These are phyloP conservation scores for Papiliotrema flavescens DNA, from an alignment of 1,284 basidiomycete species.

Conservation along the genomic window DNA sequence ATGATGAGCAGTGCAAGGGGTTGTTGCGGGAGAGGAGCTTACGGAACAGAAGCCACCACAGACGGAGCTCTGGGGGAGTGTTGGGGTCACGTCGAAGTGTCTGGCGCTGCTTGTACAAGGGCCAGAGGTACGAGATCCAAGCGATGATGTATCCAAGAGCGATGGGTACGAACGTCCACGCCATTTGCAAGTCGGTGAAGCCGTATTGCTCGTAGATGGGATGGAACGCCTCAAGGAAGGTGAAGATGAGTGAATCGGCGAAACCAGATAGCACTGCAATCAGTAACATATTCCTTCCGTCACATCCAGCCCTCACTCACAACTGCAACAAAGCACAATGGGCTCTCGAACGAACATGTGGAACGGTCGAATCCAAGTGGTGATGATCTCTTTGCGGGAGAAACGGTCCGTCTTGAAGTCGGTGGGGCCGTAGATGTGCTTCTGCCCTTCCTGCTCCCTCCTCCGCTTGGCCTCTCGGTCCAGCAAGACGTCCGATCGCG, in stretches of 20 bases:
- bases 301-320: too few relatives aligned
- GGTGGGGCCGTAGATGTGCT: slow-evolving; percentile 48
- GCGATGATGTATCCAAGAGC: slow-evolving; percentile 49
- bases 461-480: slow-evolving; percentile 47
- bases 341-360: slow-evolving; percentile 42
- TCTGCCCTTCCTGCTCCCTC: slow-evolving; percentile 33
- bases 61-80: slow-evolving; percentile 21
- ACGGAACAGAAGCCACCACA: slow-evolving; percentile 22
- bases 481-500: slow-evolving; percentile 46
- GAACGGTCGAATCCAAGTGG: slow-evolving; percentile 44
- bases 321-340: slow-evolving; percentile 46
- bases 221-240: slow-evolving; percentile 48
- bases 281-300: too few relatives aligned
- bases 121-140: slow-evolving; percentile 44
- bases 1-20: background rate
- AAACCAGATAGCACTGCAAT: slow-evolving; percentile 47
- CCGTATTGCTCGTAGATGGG: slow-evolving; percentile 50
- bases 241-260: slow-evolving; percentile 48
- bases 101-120: slow-evolving; percentile 34
- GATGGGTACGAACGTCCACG: slow-evolving; percentile 17
- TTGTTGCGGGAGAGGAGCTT: too few relatives aligned
- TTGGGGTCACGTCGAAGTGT: slow-evolving; percentile 28
- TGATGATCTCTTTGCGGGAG: slow-evolving; percentile 40
- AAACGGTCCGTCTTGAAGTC: slow-evolving; percentile 45
- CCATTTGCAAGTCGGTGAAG: slow-evolving; percentile 31